Percentiles rank a stretch among this genome's conserved stretches.
Conservation (phyloP, 805 yeast species). For the Clavispora asparagi region DNA sequence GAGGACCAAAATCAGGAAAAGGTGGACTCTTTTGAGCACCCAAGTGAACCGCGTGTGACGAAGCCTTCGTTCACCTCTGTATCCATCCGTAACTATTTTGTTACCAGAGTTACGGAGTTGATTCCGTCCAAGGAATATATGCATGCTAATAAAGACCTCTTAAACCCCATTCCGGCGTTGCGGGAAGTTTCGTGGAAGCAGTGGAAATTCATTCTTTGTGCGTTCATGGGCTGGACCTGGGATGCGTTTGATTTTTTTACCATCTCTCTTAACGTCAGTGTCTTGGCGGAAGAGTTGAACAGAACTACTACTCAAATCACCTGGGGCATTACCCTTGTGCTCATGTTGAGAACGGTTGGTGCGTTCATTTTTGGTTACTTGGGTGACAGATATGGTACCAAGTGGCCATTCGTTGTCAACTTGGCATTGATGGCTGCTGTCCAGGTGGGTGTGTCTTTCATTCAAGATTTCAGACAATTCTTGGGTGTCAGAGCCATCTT, state of each 20-base stretch:
- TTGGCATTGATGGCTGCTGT: constrained; percentile 4
- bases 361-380: constrained; percentile 8
- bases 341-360: constrained; percentile 10
- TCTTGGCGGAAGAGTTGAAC: constrained; percentile 3
- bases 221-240: constrained; percentile 10
- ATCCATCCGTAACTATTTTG: constrained; percentile 3
- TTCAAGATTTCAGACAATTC: constrained; percentile 6
- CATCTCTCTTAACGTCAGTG: constrained; percentile 4
- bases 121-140: constrained; percentile 11
- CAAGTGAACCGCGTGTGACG: not conserved
- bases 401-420: constrained; percentile 10
- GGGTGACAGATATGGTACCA: constrained; percentile 8
- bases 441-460: constrained; percentile 7
- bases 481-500: constrained; percentile 8
- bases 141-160: constrained; percentile 18
- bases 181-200: constrained; percentile 6
- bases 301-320: constrained; percentile 6
- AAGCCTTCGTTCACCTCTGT: constrained; percentile 6
- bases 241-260: constrained; percentile 10
- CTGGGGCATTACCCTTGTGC: constrained; percentile 10
- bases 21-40: not conserved
- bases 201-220: constrained; percentile 7
- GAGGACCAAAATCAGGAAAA: not conserved
- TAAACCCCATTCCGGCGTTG: constrained; percentile 12
- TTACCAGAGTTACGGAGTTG: constrained; percentile 11